Evolutionary conservation across 257 asterid genomes (phyloP).

Genomic region (Primulina tabacum): DNA sequence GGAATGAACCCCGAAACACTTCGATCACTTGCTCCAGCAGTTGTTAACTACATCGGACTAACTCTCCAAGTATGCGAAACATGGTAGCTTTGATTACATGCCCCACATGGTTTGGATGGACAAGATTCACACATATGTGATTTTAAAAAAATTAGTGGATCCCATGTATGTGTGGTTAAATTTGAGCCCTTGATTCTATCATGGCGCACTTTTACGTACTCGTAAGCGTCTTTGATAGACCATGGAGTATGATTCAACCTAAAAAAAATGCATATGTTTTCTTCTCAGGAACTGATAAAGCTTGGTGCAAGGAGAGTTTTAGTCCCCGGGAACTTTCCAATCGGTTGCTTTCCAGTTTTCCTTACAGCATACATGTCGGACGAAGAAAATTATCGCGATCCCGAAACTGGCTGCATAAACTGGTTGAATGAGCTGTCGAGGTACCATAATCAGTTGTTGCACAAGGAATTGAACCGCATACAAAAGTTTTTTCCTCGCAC

Average conservation of each 20-base stretch:
- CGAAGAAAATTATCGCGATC: conserved; percentile 32
- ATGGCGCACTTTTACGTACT: too few species aligned
- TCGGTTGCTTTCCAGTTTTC: conserved; percentile 42
- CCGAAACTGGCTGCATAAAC: conserved; percentile 46
- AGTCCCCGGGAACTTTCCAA: conserved; percentile 51
- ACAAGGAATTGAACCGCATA: conserved; percentile 31
- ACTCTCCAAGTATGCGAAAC: conserved; percentile 23
- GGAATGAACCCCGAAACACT: conserved; percentile 10
- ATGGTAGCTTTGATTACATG: too few species aligned
- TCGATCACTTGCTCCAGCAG: conserved; percentile 28
- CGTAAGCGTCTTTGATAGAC: too few species aligned
- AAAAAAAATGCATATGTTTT: background rate
- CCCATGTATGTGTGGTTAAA: too few species aligned
- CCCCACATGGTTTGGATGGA: too few species aligned
- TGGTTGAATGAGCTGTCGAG: conserved; percentile 41
- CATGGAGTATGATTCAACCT: too few species aligned
- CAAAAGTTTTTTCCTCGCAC: conserved; percentile 36
- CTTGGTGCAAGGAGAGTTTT: conserved; percentile 44
- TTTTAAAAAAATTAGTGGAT: too few species aligned
- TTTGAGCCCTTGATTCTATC: too few species aligned
- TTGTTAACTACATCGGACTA: conserved; percentile 27
- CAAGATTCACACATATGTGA: too few species aligned
- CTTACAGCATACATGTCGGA: conserved; percentile 27
- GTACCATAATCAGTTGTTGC: conserved; percentile 43
- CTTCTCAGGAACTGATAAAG: conserved; percentile 41